Evolutionary conservation across 768 basidiomycete species (phyloP).

Genomic region (Galerina sulciceps): DNA sequence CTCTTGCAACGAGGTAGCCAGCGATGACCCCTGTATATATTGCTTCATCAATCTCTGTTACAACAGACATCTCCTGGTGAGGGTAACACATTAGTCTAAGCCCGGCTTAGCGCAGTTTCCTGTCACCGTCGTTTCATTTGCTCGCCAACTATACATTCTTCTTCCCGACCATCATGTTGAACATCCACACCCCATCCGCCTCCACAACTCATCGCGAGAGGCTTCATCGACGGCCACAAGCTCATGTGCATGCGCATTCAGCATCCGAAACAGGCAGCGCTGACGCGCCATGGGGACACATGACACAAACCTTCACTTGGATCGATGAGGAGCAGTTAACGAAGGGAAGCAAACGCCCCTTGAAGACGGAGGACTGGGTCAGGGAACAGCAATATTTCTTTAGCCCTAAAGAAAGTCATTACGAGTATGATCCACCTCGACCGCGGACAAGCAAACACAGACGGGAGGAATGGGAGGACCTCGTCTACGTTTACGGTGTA

Average conservation of each 20-base stretch:
- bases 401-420: slow-evolving; percentile 2
- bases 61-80: slow-evolving; percentile 18
- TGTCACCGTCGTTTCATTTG: background rate
- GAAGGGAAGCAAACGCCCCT: slow-evolving; percentile 44
- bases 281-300: slow-evolving; percentile 41
- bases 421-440: background rate
- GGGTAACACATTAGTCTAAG: slow-evolving; percentile 16
- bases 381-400: slow-evolving; percentile 56
- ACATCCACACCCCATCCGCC: slow-evolving; percentile 1
- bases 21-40: slow-evolving; percentile 17
- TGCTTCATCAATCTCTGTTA: slow-evolving; percentile 10
- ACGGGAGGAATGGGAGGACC: slow-evolving; percentile 54
- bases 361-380: slow-evolving; percentile 70
- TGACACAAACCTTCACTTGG: slow-evolving; percentile 46
- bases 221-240: slow-evolving; percentile 1
- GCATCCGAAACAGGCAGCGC: slow-evolving; percentile 8
- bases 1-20: slow-evolving; percentile 23
- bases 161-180: background rate
- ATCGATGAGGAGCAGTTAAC: slow-evolving; percentile 57
- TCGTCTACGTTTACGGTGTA: slow-evolving; percentile 53
- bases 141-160: background rate
- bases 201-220: slow-evolving; percentile 1
- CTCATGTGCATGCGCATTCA: slow-evolving; percentile 12
- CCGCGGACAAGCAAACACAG: slow-evolving; percentile 22
- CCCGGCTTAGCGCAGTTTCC: slow-evolving; percentile 14